Evolutionary conservation across 23 red algal genomes (phyloP), one percentile per base, ranked within the genome.

Genomic region (Gracilaria domingensis): DNA sequence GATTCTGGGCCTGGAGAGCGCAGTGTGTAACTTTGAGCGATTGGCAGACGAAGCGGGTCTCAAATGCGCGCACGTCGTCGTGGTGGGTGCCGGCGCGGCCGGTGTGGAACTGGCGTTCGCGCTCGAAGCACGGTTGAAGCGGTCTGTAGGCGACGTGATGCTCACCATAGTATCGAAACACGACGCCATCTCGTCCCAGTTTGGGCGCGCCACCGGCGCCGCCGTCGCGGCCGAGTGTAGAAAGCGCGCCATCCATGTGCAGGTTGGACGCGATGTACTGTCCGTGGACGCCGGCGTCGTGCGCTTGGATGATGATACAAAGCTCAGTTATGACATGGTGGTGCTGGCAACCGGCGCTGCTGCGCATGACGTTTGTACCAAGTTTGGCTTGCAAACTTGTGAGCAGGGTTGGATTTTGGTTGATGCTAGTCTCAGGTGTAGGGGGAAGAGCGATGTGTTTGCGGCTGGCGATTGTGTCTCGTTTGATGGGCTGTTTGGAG

Each of bases 401-500:
- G 85, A 94, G 12, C 54, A 57, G 33, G 95, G 95, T 21, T 97
- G 92, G 81, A 36, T 97, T 32, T 24, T 64, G 29, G 95, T 97
- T 16, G 82, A 59, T 25, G 23, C 9, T 0, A 84, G 40, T 11
- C 65, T 97, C 44, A 58, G 55, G 29, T 74, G 64, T 18, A 59
- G 26, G 21, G 55, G 69, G 18, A 32, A 55, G 7, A 9, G 37
- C 3, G 69, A 88, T 58, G 72, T 97, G 26, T 89, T 97, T 88
- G 95, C 95, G 24, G 87, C 80, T 50, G 95, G 95, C 0, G 95
- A 97, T 62, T 97, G 95, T 53, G 70, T 89, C n/a, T 69, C 82
- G 18, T 92, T 97, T 39, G 85, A 53, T 9, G 28, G 3, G 33
- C 36, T 50, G 18, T 80, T n/a, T 58, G 75, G 92, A 40, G 28